These are phyloP conservation scores for Aspergillus sclerotiicarbonarius DNA, from an alignment of 495 filamentous ascomycete species.

Conservation along the genomic window DNA sequence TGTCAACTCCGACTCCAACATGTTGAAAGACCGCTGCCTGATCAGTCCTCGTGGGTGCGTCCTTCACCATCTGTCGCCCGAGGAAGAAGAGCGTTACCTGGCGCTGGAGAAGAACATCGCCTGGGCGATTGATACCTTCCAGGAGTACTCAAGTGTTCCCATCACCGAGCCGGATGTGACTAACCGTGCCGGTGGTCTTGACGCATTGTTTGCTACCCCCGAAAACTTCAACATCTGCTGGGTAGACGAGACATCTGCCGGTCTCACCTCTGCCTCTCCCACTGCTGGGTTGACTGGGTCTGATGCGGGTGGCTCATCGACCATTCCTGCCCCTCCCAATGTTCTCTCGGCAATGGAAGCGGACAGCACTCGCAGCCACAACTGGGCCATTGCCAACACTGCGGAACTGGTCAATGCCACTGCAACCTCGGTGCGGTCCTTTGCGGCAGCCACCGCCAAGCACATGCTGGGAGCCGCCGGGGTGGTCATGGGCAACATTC, in stretches of 20 bases:
- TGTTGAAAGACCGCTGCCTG: slow-evolving; percentile 50
- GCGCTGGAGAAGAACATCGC: slow-evolving; percentile 64
- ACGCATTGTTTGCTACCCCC: slow-evolving; percentile 42
- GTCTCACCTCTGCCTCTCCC: slow-evolving; percentile 26
- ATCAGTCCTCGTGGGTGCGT: slow-evolving; percentile 79
- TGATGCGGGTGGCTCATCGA: slow-evolving; percentile 15
- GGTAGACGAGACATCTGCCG: slow-evolving; percentile 34
- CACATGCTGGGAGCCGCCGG: slow-evolving; percentile 41
- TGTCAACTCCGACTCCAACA: slow-evolving; percentile 29
- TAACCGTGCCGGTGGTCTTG: slow-evolving; percentile 43
- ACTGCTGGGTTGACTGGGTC: slow-evolving; percentile 21
- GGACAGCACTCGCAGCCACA: slow-evolving; percentile 42
- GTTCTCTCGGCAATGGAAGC: slow-evolving; percentile 46
- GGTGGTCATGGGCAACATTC: slow-evolving; percentile 30
- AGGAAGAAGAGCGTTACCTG: slow-evolving; percentile 76
- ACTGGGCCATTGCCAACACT: slow-evolving; percentile 46
- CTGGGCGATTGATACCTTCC: slow-evolving; percentile 26
- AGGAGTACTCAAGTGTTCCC: slow-evolving; percentile 28
- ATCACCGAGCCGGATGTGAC: slow-evolving; percentile 37
- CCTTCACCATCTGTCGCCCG: slow-evolving; percentile 68
- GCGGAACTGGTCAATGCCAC: slow-evolving; percentile 44
- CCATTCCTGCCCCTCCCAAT: slow-evolving; percentile 31
- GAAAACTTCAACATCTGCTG: slow-evolving; percentile 46
- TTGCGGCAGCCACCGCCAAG: slow-evolving; percentile 41
- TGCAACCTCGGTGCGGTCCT: slow-evolving; percentile 42